A percentile compares a stretch with the other conserved stretches of the same genome.
phyloP scores from a whole-genome alignment of 2,329 filamentous ascomycete genomes.

The Aspergillus nomiae region DNA sequence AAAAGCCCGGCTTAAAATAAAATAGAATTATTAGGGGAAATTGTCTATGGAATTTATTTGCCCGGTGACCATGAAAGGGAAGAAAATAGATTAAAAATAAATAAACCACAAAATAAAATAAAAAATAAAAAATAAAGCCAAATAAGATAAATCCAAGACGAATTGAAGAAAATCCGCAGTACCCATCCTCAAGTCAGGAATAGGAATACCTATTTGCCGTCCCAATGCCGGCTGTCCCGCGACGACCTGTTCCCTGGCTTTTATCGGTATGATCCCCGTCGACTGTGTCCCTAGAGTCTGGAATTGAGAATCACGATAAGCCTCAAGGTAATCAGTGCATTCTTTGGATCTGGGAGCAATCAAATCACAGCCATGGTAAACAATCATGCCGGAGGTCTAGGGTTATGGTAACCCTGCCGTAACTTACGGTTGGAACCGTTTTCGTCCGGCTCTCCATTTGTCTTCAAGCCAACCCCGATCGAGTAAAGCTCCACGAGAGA shows the following conservation, averaged over 20 bases:
- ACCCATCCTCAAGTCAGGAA: background rate
- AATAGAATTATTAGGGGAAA: background rate
- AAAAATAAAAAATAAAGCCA: background rate
- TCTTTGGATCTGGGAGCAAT: slow-evolving; percentile 3
- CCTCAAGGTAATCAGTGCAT: background rate
- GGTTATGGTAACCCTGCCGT: background rate
- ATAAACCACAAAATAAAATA: background rate
- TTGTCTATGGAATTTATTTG: background rate
- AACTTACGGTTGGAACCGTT: slow-evolving; percentile 1
- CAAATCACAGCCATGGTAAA: slow-evolving; percentile 9
- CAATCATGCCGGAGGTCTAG: background rate
- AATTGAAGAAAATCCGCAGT: background rate
- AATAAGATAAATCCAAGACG: slow-evolving; percentile 1
- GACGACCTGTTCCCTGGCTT: slow-evolving; percentile 9
- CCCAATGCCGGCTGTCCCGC: slow-evolving; percentile 15
- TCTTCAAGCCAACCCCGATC: slow-evolving; percentile 6
- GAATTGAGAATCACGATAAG: background rate
- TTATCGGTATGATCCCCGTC: slow-evolving; percentile 10
- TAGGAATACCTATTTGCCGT: slow-evolving; percentile 14
- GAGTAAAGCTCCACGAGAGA: slow-evolving; percentile 9
- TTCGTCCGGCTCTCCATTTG: slow-evolving; percentile 3
- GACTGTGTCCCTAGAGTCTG: background rate
- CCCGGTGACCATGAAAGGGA: background rate
- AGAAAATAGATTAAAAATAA: background rate
- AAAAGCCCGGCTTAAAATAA: background rate